A percentile compares a stretch with the other conserved stretches of the same genome.
Evolutionary conservation across 306 rosid species (phyloP).

Genomic region (Astragalus glycyphyllos): DNA sequence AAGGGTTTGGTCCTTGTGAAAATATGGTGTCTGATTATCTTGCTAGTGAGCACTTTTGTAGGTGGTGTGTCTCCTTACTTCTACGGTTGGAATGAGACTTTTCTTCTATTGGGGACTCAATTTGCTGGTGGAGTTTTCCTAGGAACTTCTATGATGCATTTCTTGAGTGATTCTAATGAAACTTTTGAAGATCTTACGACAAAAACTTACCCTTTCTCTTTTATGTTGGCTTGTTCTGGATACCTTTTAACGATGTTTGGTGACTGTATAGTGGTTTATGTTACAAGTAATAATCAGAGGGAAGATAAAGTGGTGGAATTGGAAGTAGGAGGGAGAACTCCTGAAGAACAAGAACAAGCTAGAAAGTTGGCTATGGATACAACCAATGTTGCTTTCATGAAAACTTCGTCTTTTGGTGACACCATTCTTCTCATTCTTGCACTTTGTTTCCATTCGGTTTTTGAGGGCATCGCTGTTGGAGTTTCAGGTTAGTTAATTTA

Average conservation of each 20-base stretch:
- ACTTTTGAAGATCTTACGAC: slow-evolving; percentile 59
- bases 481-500: slow-evolving; percentile 56
- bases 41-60: slow-evolving; percentile 59
- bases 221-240: slow-evolving; percentile 69
- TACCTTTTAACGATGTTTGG: slow-evolving; percentile 78
- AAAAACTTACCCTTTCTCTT: slow-evolving; percentile 73
- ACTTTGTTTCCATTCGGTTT: slow-evolving; percentile 78
- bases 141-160: slow-evolving; percentile 78
- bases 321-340: slow-evolving; percentile 58
- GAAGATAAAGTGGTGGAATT: slow-evolving; percentile 54
- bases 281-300: slow-evolving; percentile 41
- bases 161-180: slow-evolving; percentile 67
- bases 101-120: slow-evolving; percentile 73
- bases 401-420: slow-evolving; percentile 65
- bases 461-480: slow-evolving; percentile 87
- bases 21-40: slow-evolving; percentile 73
- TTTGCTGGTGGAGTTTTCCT: slow-evolving; percentile 80
- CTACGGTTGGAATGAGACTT: slow-evolving; percentile 68
- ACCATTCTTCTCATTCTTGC: slow-evolving; percentile 74
- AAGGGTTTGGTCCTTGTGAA: slow-evolving; percentile 62
- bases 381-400: slow-evolving; percentile 47
- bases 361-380: not conserved
- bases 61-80: slow-evolving; percentile 78
- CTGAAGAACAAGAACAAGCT: slow-evolving; percentile 21
- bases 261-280: slow-evolving; percentile 52